Base-by-base conservation (phyloP, 2,329 filamentous ascomycete genomes). In the Calcarisporium arbuscula region DNA sequence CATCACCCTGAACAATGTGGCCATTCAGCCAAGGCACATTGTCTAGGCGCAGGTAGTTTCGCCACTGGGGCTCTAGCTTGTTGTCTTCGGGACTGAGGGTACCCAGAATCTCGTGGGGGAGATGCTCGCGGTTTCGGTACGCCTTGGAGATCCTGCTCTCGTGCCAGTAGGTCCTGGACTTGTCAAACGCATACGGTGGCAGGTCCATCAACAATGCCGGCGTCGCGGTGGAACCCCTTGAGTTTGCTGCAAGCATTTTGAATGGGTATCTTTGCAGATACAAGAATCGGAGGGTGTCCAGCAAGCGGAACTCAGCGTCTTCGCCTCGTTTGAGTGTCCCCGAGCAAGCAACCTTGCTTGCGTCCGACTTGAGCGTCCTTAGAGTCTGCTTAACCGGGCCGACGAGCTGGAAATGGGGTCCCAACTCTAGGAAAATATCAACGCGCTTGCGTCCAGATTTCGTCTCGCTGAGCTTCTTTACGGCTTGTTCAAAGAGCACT, bases 11-110 rank as follows among this genome's bases (percentile, higher is more conserved):
- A 2, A 74, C 40, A 15, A 49, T 51, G 40, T 75, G 67, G 28
- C 68, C 62, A 0, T 43, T 40, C 3, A 72, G 34, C 70, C 70
- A 74, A 0, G 64, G 58, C 1, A 60, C 38, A 19, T 69, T 55
- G 0, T 51, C 49, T 1, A 62, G 35, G 3, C 52, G 47, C 1
- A 71, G 42, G 3, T 65, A 28, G 28, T 65, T 66, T n/a, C 43
- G 23, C 46, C 46, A 49, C 5, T 33, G 33, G 1, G 45, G 43
- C 25, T 41, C 32, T 9, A 39, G 19, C 11, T 30, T 38, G 32
- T 44, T 43, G 30, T 29, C 35, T 15, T 47, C 42, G 2, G 17
- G n/a, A 4, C 23, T 14, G 9, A 28, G 40, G 5, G 20, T 23
- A 12, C 47, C 47, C 4, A 50, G 29, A 5, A 45, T 25, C 16